Evolutionary conservation across 305 asterid species (phyloP), one percentile per base, ranked within the genome.

Genomic region (Nicotiana rustica): DNA sequence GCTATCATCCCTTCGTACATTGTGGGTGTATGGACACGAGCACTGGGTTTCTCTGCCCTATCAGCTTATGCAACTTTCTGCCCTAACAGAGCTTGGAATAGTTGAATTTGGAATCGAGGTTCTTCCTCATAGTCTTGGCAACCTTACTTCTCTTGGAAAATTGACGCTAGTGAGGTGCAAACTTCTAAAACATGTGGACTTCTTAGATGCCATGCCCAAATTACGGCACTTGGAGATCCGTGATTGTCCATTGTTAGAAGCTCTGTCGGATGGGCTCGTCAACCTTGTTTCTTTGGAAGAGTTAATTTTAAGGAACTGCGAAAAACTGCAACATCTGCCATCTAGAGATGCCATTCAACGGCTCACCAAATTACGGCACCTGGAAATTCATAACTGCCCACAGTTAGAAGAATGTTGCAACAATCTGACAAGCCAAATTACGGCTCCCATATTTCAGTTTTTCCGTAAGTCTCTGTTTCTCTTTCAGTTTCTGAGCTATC

Each of bases 121-220:
- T 4, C 76, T 86, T 56, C 85, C 88, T 5, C 38, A 77, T 19
- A 80, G 86, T 80, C 35, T 88, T 7, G 86, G 65, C 14, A 84
- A 82, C 60, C 47, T 84, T 18, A 21, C 79, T 47, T 82, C 84
- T 77, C 86, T 86, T 17, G 4, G 47, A 68, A 36, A 1, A 8
- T 36, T 68, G 2, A 0, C 0, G 0, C 75, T 67, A 67, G 0
- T 0, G 25, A 0, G 75, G 3, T 67, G 25, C 36, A 4, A 33
- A 33, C 36, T 4, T 4, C 36, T 33, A 33, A 4, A 33, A 33
- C 36, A 33, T 33, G 36, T 33, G 36, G 36, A 33, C 36, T 33
- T 33, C 36, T 33, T 4, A 33, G 36, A 4, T 33, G 36, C 5
- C 36, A 33, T 33, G 36, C 36, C 55, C 15, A 67, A 67, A 67